Evolutionary conservation across 2,329 filamentous ascomycete genomes (phyloP).

Genomic region (Fusarium torulosum): DNA sequence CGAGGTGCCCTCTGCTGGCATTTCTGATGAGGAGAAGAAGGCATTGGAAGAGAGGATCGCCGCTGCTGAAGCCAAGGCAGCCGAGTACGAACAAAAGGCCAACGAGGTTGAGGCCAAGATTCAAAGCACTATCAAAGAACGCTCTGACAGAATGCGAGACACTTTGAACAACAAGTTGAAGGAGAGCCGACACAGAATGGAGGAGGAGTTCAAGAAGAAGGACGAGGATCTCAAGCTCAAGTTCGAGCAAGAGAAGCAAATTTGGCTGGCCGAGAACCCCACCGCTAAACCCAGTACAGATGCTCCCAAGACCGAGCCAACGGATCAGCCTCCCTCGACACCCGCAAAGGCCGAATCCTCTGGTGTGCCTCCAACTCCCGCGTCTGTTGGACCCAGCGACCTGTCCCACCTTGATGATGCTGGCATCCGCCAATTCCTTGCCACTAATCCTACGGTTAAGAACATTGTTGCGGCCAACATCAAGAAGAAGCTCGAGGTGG

Average conservation of each 20-base stretch:
- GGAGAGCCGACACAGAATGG: slow-evolving; percentile 69
- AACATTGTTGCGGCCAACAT: slow-evolving; percentile 72
- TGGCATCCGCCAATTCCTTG: slow-evolving; percentile 68
- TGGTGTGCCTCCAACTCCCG: slow-evolving; percentile 54
- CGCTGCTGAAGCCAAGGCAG: slow-evolving; percentile 70
- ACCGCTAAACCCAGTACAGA: slow-evolving; percentile 45
- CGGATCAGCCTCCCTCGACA: slow-evolving; percentile 51
- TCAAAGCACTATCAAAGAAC: slow-evolving; percentile 70
- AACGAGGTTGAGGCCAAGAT: slow-evolving; percentile 74
- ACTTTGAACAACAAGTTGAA: slow-evolving; percentile 76
- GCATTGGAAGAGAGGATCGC: slow-evolving; percentile 72
- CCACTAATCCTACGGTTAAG: slow-evolving; percentile 68
- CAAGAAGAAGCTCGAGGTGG: slow-evolving; percentile 75
- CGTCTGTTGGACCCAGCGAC: slow-evolving; percentile 54
- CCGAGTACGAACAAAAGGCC: slow-evolving; percentile 73
- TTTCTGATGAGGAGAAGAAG: slow-evolving; percentile 70
- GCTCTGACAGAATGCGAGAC: slow-evolving; percentile 77
- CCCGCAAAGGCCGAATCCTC: slow-evolving; percentile 56
- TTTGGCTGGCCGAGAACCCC: slow-evolving; percentile 68
- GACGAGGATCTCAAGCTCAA: slow-evolving; percentile 65
- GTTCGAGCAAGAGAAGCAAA: slow-evolving; percentile 73
- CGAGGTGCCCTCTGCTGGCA: slow-evolving; percentile 21
- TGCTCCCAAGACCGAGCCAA: slow-evolving; percentile 29
- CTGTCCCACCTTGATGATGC: slow-evolving; percentile 65
- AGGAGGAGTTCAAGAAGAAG: slow-evolving; percentile 67